A percentile compares a stretch with the other conserved stretches of the same genome.
Evolutionary conservation across 352 stramenopile genomes (phyloP).

Genomic region (Globisporangium ultimum): DNA sequence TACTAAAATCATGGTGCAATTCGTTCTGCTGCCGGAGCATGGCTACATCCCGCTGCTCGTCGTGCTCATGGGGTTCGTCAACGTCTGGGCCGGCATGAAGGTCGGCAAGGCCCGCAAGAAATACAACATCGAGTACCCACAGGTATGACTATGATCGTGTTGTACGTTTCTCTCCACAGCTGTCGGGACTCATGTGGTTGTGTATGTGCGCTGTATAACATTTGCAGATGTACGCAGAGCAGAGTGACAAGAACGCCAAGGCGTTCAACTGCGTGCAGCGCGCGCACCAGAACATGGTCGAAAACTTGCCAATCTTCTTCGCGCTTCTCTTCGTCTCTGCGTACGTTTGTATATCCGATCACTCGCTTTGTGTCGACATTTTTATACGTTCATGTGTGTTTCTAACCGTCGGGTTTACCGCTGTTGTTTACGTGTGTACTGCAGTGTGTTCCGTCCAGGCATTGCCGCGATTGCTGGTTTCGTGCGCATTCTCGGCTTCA

Average conservation of each 20-base stretch:
- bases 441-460: conserved; percentile 58
- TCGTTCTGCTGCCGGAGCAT: conserved; percentile 59
- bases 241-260: conserved; percentile 86
- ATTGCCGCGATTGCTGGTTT: conserved; percentile 51
- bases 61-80: conserved; percentile 51
- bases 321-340: background rate
- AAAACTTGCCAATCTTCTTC: conserved; percentile 72
- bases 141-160: conserved; percentile 32
- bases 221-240: conserved; percentile 82
- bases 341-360: background rate
- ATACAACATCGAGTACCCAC: conserved; percentile 57
- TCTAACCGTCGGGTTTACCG: no score
- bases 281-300: conserved; percentile 90
- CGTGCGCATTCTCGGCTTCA: conserved; percentile 57
- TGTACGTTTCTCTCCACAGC: background rate
- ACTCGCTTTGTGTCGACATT: no score
- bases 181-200: conserved; percentile 1
- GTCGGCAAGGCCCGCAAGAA: conserved; percentile 61
- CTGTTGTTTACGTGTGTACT: background rate
- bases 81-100: conserved; percentile 52
- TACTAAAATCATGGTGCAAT: conserved; percentile 15
- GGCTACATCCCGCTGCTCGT: conserved; percentile 57
- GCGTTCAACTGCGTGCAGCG: conserved; percentile 91
- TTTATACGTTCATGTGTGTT: no score
- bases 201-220: background rate